phyloP scores from a whole-genome alignment of 106 monocot genomes.

The Hemerocallis citrina region DNA sequence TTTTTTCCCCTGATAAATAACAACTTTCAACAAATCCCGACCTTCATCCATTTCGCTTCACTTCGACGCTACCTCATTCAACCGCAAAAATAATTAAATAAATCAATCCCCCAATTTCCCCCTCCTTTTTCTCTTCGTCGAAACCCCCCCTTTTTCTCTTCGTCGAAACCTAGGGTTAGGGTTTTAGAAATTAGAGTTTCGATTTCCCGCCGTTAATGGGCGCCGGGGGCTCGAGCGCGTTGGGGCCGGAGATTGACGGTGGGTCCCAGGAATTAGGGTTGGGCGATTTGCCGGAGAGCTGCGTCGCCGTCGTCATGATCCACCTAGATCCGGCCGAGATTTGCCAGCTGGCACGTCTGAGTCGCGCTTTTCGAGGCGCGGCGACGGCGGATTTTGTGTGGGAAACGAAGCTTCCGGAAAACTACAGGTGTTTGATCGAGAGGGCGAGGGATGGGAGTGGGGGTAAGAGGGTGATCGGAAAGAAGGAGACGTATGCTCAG shows the following conservation, averaged over 20 bases:
- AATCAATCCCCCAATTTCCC: no score
- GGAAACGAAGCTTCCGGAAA: constrained; percentile 68
- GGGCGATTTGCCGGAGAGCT: constrained; percentile 76
- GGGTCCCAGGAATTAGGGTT: constrained; percentile 19
- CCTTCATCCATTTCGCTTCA: no score
- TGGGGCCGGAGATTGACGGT: constrained; percentile 21
- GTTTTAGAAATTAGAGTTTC: no score
- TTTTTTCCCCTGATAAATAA: no score
- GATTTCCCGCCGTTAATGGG: constrained; percentile 45
- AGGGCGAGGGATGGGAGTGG: constrained; percentile 8
- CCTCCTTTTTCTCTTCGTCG: no score
- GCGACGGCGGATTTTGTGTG: constrained; percentile 61
- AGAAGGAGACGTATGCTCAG: constrained; percentile 70
- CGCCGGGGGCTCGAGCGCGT: constrained; percentile 26
- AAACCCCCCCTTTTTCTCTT: no score
- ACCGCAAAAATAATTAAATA: no score
- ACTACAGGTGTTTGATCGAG: constrained; percentile 48
- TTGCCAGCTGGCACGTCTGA: constrained; percentile 52
- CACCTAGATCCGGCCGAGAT: constrained; percentile 78
- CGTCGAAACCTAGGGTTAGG: neutral
- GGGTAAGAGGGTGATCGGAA: constrained; percentile 8
- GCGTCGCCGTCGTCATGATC: constrained; percentile 65
- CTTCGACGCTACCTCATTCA: no score
- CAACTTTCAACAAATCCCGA: no score
- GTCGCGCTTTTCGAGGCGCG: constrained; percentile 52